Percentiles rank a stretch among this genome's conserved stretches.
These are phyloP conservation scores for Raddia distichophylla DNA, from an alignment of 176 grass and related monocot species.

Conservation along the genomic window DNA sequence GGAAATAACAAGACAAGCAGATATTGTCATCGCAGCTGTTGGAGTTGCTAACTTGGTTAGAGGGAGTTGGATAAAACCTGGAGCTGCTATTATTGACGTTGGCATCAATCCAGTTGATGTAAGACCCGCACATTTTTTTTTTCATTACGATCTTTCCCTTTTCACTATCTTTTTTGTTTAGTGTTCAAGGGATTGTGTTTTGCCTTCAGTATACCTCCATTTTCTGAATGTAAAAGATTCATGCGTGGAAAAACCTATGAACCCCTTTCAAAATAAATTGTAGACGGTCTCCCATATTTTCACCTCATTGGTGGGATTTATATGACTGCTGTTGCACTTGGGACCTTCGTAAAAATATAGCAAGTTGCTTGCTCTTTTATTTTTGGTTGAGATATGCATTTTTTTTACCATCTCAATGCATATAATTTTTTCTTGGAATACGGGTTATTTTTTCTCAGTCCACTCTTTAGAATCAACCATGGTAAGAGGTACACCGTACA, in stretches of 20 bases:
- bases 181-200: background rate
- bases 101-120: slow-evolving; percentile 98
- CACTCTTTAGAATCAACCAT: background rate
- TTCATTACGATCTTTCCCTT: background rate
- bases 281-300: background rate
- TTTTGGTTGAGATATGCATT: slow-evolving; percentile 7
- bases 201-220: background rate
- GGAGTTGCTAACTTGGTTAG: slow-evolving; percentile 90
- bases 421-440: background rate
- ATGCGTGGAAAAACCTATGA: background rate
- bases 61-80: slow-evolving; percentile 93
- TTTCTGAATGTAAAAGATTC: slow-evolving; percentile 21
- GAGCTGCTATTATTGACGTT: slow-evolving; percentile 90
- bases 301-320: background rate
- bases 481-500: background rate
- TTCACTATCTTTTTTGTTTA: background rate
- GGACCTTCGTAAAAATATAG: background rate
- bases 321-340: background rate
- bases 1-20: slow-evolving; percentile 82
- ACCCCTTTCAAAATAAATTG: background rate
- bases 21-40: slow-evolving; percentile 93
- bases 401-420: background rate
- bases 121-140: slow-evolving; percentile 41
- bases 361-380: background rate
- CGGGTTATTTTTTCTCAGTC: background rate